Evolutionary conservation across 1,139 yeast species (phyloP), one percentile per base, ranked within the genome.

Genomic region (Magnusiomyces ingens): DNA sequence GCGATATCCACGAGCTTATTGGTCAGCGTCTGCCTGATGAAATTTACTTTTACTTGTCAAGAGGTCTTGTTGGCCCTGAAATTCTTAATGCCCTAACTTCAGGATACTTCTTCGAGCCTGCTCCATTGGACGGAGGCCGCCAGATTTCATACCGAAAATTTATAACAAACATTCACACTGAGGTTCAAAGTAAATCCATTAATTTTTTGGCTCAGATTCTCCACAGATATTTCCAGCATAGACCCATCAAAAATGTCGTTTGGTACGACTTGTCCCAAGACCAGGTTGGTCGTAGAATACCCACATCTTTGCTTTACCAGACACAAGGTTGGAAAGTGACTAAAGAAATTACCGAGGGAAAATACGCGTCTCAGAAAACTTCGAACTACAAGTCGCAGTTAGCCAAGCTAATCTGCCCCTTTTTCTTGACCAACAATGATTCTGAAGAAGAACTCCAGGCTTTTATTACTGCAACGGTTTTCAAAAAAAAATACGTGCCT

Each of bases 1-100:
- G 80, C 58, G 95, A 90, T 67, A 75, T 88, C 21, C 95, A 88
- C 64, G 93, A 85, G 50, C 79, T 91, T 52, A 77, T 93, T 51
- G 90, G 95, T 3, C 91, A 87, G 67, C 79, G 94, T 64, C 74
- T 93, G 52, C 96, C 98, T 1, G 87, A 90, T 49, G 98, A 91
- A 69, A 75, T 86, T 48, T 84, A 82, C 65, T 89, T 85, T 65
- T 93, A 90, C 68, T 81, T 83, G 64, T 84, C 95, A 0, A 70
- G 85, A 52, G 99, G 98, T 1, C 67, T 91, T 45, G 72, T 85
- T 26, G 81, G 85, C 6, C 75, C 86, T 6, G 82, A 80, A 56
- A 67, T 87, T 43, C 74, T 86, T 51, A 87, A 85, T 58, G 80
- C 89, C 0, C 75, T 90, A 21, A 76, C 87, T 0, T 80, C 80